These are phyloP conservation scores for Cichorium intybus DNA, from an alignment of 140 eudicot species.

Conservation along the genomic window DNA sequence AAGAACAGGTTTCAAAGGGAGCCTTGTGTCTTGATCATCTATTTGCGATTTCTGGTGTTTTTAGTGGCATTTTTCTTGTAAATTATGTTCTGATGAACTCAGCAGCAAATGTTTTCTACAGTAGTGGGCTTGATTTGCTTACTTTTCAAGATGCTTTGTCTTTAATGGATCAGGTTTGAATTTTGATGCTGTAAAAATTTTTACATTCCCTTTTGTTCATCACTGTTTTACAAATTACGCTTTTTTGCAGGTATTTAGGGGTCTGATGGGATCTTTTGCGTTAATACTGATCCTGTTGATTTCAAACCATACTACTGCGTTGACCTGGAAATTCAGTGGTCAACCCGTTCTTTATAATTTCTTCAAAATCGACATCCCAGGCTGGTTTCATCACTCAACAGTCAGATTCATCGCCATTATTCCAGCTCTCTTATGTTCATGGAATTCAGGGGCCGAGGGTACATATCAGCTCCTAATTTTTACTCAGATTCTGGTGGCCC, in stretches of 20 bases:
- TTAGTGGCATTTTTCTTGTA: constrained; percentile 77
- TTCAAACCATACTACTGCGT: constrained; percentile 63
- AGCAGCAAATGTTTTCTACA: constrained; percentile 80
- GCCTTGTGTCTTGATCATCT: constrained; percentile 60
- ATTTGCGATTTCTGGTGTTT: constrained; percentile 55
- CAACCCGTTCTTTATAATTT: constrained; percentile 57
- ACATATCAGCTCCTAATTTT: constrained; percentile 69
- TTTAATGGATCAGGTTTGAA: constrained; percentile 83
- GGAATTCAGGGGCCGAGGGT: constrained; percentile 88
- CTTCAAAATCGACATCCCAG: constrained; percentile 62
- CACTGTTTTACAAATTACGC: background rate
- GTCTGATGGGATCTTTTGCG: constrained; percentile 48
- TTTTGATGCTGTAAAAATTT: constrained; percentile 26
- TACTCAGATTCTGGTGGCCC: constrained; percentile 72
- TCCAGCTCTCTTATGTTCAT: constrained; percentile 67
- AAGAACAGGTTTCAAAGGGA: constrained; percentile 46
- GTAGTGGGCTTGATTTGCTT: constrained; percentile 57
- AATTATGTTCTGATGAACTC: constrained; percentile 72
- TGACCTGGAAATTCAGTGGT: constrained; percentile 73
- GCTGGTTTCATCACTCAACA: constrained; percentile 81
- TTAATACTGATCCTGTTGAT: constrained; percentile 53
- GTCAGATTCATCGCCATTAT: constrained; percentile 66
- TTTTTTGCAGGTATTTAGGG: constrained; percentile 65
- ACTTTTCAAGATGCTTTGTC: constrained; percentile 82
- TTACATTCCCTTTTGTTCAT: background rate